These are phyloP conservation scores for Aspergillus pseudotamarii DNA, from an alignment of 2,329 filamentous ascomycete species.

Conservation along the genomic window DNA sequence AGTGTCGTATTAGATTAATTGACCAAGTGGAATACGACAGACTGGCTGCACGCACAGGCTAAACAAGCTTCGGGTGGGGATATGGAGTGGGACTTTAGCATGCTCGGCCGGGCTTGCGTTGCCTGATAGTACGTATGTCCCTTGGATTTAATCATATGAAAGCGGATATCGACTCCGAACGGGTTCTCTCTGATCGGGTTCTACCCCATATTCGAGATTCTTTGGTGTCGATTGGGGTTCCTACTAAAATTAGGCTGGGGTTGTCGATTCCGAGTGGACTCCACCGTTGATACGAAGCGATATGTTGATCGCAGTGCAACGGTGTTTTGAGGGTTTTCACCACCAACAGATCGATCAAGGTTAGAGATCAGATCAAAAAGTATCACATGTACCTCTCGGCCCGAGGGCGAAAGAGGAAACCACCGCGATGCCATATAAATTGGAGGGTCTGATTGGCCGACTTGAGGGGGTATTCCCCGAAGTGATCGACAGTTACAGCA, in stretches of 20 bases:
- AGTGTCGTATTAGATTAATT: neutral
- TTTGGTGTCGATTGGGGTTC: neutral
- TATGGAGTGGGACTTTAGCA: neutral
- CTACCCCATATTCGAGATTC: neutral
- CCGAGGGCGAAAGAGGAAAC: slow-evolving; percentile 4
- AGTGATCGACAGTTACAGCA: slow-evolving; percentile 11
- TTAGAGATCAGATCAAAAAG: neutral
- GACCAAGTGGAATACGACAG: neutral
- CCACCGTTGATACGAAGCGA: neutral
- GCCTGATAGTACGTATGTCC: neutral
- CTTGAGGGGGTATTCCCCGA: neutral
- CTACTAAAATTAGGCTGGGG: neutral
- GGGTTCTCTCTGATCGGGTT: neutral
- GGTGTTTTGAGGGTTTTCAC: neutral
- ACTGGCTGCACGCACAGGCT: neutral
- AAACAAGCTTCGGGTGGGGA: slow-evolving; percentile 2
- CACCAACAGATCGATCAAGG: neutral
- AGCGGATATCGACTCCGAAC: neutral
- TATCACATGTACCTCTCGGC: slow-evolving; percentile 22
- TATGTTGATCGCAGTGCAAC: neutral
- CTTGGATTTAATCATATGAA: neutral
- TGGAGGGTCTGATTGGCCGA: slow-evolving; percentile 3
- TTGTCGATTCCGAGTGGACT: neutral
- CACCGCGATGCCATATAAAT: slow-evolving; percentile 4
- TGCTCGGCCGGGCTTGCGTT: neutral